Conservation (phyloP, 169 alveolate genomes). For the Cryptosporidium meleagridis region DNA sequence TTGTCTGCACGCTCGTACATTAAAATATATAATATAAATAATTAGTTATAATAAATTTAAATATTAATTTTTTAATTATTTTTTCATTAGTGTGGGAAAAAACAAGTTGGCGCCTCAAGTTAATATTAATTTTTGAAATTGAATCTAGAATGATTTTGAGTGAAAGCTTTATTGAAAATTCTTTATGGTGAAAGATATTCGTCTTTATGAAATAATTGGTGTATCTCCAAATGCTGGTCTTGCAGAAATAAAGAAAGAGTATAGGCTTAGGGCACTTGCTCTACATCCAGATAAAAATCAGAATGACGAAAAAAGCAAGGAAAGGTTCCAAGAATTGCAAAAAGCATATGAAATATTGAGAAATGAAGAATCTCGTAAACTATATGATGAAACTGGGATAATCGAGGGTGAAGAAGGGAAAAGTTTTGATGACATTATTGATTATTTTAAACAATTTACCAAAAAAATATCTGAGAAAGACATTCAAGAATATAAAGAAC, state of each 20-base stretch:
- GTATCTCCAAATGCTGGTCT: slow-evolving; percentile 77
- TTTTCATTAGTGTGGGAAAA: slow-evolving; percentile 14
- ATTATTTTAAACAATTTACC: slow-evolving; percentile 76
- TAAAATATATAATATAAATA: neutral
- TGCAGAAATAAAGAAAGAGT: slow-evolving; percentile 84
- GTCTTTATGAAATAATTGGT: slow-evolving; percentile 70
- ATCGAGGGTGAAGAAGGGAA: slow-evolving; percentile 76
- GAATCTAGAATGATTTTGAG: neutral
- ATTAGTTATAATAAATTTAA: neutral
- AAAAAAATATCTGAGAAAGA: slow-evolving; percentile 80
- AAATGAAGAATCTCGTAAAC: slow-evolving; percentile 75
- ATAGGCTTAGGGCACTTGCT: slow-evolving; percentile 80
- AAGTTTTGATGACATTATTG: slow-evolving; percentile 70
- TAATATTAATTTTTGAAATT: too few species aligned
- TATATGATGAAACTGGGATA: slow-evolving; percentile 60
- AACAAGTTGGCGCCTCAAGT: slow-evolving; percentile 4
- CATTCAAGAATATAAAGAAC: slow-evolving; percentile 77
- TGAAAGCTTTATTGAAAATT: neutral
- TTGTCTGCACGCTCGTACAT: neutral
- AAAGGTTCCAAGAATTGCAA: slow-evolving; percentile 82
- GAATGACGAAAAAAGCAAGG: slow-evolving; percentile 82
- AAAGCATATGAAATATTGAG: slow-evolving; percentile 86
- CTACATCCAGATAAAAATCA: slow-evolving; percentile 90
- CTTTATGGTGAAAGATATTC: slow-evolving; percentile 43
- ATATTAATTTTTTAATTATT: neutral